Conservation (phyloP, 73 alveolate species). For the Breviolum minutum region DNA sequence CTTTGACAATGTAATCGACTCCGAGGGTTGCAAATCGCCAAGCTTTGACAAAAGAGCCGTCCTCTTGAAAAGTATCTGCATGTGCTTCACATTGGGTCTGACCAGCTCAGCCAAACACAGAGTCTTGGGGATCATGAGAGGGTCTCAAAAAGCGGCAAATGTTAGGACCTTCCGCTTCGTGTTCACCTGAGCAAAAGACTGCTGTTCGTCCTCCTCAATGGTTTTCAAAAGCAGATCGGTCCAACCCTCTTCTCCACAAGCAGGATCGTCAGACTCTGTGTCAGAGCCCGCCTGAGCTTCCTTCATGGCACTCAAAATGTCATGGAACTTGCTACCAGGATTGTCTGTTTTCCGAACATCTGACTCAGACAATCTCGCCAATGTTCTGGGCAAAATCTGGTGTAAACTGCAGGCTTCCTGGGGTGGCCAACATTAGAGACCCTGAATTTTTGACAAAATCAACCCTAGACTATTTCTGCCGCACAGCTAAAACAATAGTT, state of each 20-base stretch:
- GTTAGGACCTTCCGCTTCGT: not conserved
- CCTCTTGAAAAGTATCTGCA: not conserved
- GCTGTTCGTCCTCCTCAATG: not conserved
- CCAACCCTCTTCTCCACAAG: not conserved
- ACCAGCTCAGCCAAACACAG: not conserved
- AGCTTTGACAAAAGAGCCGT: not conserved
- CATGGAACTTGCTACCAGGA: too few species aligned
- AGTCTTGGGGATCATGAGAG: not conserved
- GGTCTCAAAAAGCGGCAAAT: not conserved
- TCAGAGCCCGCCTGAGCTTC: not conserved
- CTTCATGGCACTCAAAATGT: not conserved
- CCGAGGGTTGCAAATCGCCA: not conserved
- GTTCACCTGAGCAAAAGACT: not conserved
- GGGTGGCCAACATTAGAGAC: too few species aligned
- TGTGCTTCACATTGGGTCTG: not conserved
- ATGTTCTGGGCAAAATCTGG: not conserved
- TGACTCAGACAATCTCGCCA: not conserved
- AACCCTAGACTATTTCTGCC: too few species aligned
- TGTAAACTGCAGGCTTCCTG: slow-evolving; percentile 19
- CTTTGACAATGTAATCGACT: too few species aligned
- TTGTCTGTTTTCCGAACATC: too few species aligned
- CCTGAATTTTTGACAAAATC: too few species aligned
- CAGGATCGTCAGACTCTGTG: not conserved
- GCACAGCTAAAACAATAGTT: too few species aligned
- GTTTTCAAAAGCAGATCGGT: not conserved